A percentile compares a stretch with the other conserved stretches of the same genome.
phyloP scores from a whole-genome alignment of 495 filamentous ascomycete genomes.

The Xylaria castorea region DNA sequence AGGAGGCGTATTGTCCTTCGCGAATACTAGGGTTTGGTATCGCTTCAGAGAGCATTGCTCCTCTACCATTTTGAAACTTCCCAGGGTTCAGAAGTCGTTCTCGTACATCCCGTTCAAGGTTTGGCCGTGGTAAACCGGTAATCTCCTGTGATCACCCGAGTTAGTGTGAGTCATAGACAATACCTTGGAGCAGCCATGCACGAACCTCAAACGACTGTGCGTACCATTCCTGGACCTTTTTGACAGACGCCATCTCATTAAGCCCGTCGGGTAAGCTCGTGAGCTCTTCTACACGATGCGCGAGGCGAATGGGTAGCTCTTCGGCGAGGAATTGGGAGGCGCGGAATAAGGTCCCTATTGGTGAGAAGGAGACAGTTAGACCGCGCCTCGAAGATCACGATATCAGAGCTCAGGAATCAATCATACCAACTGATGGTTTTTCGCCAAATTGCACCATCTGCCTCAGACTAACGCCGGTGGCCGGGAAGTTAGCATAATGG shows the following conservation, averaged over 20 bases:
- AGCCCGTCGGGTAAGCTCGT: conserved; percentile 93
- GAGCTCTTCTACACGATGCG: conserved; percentile 94
- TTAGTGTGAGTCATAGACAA: conserved; percentile 29
- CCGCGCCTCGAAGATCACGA: conserved; percentile 28
- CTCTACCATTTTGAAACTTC: conserved; percentile 61
- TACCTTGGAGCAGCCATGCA: conserved; percentile 21
- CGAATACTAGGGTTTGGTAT: conserved; percentile 89
- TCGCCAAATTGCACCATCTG: conserved; percentile 99
- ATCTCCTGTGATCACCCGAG: conserved; percentile 73
- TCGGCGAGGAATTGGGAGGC: conserved; percentile 98
- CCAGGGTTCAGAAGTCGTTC: conserved; percentile 78
- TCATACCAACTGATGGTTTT: conserved; percentile 80
- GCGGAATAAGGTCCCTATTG: conserved; percentile 88
- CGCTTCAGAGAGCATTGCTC: conserved; percentile 74
- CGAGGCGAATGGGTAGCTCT: conserved; percentile 95
- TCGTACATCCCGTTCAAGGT: conserved; percentile 76
- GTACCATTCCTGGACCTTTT: conserved; percentile 96
- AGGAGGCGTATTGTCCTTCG: conserved; percentile 85
- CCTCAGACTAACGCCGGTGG: conserved; percentile 92
- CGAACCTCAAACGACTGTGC: conserved; percentile 98
- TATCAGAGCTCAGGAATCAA: conserved; percentile 18
- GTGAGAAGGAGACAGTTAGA: conserved; percentile 30
- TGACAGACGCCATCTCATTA: conserved; percentile 97
- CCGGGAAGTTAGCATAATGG: conserved; percentile 96
- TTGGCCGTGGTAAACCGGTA: conserved; percentile 79